These are phyloP conservation scores for Rosellinia necatrix DNA, from an alignment of 2,329 filamentous ascomycete genomes.

Conservation along the genomic window DNA sequence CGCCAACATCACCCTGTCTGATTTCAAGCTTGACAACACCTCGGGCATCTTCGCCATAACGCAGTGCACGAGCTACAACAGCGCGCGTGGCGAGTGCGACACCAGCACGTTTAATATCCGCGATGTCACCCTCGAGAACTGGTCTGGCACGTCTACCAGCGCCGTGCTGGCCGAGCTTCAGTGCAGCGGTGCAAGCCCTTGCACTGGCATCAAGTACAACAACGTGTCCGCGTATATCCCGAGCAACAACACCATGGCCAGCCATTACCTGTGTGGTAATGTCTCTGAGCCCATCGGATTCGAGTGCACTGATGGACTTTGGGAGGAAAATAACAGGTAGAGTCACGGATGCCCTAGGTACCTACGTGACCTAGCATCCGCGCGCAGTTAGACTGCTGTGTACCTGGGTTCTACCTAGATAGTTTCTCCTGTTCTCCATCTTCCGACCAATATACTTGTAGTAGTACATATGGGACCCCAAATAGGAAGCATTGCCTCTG, in stretches of 20 bases:
- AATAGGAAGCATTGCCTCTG: too few species aligned
- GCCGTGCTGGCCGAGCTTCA: conserved; percentile 18
- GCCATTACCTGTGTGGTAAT: conserved; percentile 23
- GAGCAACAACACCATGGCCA: conserved; percentile 24
- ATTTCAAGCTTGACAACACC: conserved; percentile 29
- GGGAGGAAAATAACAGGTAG: conserved; percentile 10
- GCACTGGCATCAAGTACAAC: conserved; percentile 20
- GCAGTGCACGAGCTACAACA: conserved; percentile 32
- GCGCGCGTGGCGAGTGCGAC: conserved; percentile 27
- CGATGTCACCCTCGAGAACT: conserved; percentile 25
- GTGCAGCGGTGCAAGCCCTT: conserved; percentile 20
- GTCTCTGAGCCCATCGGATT: conserved; percentile 19
- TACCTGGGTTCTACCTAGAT: too few species aligned
- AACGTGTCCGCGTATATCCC: conserved; percentile 19
- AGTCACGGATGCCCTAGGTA: too few species aligned
- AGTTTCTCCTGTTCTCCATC: too few species aligned
- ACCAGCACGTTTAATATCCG: conserved; percentile 31
- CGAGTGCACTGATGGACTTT: conserved; percentile 14
- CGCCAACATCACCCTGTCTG: conserved; percentile 31
- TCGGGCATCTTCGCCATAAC: conserved; percentile 25
- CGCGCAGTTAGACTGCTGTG: too few species aligned
- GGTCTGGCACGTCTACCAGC: conserved; percentile 19
- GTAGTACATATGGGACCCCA: too few species aligned
- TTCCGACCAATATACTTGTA: too few species aligned
- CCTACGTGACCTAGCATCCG: too few species aligned